Conservation (phyloP, 208 protist genomes). For the Trypanosoma platydactyli region DNA sequence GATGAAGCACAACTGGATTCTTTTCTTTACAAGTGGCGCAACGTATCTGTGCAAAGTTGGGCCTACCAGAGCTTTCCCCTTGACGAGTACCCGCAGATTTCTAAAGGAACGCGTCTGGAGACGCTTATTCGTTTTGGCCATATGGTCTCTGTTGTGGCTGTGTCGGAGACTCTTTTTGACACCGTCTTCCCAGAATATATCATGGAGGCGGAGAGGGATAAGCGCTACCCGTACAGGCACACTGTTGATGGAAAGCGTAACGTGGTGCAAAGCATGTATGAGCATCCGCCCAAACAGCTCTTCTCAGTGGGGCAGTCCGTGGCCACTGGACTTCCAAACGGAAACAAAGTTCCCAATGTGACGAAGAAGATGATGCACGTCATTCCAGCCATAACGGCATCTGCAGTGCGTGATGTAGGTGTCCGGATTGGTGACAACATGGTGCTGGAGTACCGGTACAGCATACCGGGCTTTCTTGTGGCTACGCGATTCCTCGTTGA, state of each 20-base stretch:
- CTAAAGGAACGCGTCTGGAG: conserved; percentile 26
- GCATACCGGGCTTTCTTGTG: not conserved
- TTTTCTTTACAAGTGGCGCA: conserved; percentile 40
- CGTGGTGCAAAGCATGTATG: conserved; percentile 72
- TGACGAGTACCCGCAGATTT: conserved; percentile 58
- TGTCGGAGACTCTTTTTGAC: conserved; percentile 57
- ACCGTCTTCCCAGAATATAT: conserved; percentile 59
- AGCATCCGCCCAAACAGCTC: conserved; percentile 6
- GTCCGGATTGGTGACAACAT: conserved; percentile 25
- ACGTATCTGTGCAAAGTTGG: conserved; percentile 43
- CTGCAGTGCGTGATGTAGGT: conserved; percentile 31
- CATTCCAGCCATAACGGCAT: conserved; percentile 20
- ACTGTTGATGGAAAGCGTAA: conserved; percentile 41
- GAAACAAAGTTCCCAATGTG: conserved; percentile 17
- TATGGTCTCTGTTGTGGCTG: conserved; percentile 36
- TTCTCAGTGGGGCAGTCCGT: not conserved
- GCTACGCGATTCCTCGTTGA: conserved; percentile 57
- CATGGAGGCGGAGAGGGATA: conserved; percentile 40
- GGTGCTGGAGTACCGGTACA: conserved; percentile 54
- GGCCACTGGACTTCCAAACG: conserved; percentile 26
- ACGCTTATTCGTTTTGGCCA: conserved; percentile 35
- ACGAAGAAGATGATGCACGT: conserved; percentile 6
- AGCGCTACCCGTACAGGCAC: conserved; percentile 33
- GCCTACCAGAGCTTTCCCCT: conserved; percentile 70
- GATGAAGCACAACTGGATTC: conserved; percentile 40